Evolutionary conservation across 495 filamentous ascomycete species (phyloP).

Genomic region (Penicillium pancosmium): DNA sequence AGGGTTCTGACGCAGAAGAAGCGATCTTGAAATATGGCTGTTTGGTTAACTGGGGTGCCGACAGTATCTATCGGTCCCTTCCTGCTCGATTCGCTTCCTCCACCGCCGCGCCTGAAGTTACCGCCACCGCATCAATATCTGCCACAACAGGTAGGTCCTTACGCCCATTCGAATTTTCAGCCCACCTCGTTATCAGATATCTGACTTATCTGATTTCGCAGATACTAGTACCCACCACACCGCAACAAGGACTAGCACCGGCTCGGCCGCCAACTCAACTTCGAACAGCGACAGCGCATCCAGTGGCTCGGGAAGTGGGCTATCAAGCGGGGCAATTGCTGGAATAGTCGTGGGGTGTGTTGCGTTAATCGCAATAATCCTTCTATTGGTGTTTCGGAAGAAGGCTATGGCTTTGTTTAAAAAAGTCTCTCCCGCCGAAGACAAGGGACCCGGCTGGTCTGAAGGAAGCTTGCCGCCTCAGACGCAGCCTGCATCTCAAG

Average conservation of each 20-base stretch:
- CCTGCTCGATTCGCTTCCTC: conserved; percentile 13
- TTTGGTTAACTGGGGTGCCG: conserved; percentile 15
- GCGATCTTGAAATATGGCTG: conserved; percentile 11
- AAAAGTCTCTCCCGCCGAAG: neutral
- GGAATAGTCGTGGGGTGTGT: conserved; percentile 17
- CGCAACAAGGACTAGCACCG: neutral
- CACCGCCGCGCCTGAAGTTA: conserved; percentile 7
- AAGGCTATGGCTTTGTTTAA: conserved; percentile 7
- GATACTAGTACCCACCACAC: neutral
- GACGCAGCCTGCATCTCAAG: conserved; percentile 3
- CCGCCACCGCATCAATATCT: neutral
- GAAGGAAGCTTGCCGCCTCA: conserved; percentile 7
- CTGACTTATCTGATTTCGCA: neutral
- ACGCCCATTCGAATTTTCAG: neutral
- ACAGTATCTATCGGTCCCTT: conserved; percentile 17
- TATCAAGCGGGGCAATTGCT: conserved; percentile 14
- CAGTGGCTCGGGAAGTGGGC: neutral
- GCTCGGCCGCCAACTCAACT: neutral
- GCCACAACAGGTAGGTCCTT: conserved; percentile 7
- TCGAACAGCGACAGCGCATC: neutral
- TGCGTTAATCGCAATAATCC: conserved; percentile 5
- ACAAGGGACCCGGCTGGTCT: conserved; percentile 9
- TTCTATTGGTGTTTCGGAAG: conserved; percentile 13
- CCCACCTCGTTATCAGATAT: too few species aligned
- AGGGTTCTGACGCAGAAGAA: conserved; percentile 1